A percentile compares a stretch with the other conserved stretches of the same genome.
Evolutionary conservation across 371 early-diverging fungal species (phyloP).

Genomic region (Apophysomyces elegans): DNA sequence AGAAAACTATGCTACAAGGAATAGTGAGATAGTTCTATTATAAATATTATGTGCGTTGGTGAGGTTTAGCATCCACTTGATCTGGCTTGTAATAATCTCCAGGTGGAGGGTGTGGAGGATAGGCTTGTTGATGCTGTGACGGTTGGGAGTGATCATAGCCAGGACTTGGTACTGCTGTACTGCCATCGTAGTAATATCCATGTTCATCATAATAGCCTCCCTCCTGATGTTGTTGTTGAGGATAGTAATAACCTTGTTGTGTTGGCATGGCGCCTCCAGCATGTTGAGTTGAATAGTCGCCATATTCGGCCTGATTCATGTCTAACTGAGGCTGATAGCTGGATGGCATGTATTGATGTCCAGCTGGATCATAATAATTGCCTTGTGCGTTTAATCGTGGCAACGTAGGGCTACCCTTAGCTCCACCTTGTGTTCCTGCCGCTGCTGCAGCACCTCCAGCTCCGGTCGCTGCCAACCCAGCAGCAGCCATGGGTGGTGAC

Average conservation of each 20-base stretch:
- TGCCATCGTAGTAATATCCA: constrained; percentile 33
- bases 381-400: constrained; percentile 49
- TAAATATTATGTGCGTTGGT: background rate
- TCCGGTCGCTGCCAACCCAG: constrained; percentile 18
- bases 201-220: constrained; percentile 39
- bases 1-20: too few species aligned
- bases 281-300: constrained; percentile 24
- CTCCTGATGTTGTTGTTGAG: constrained; percentile 24
- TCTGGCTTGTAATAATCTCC: constrained; percentile 6
- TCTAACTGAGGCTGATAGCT: constrained; percentile 24
- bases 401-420: constrained; percentile 34
- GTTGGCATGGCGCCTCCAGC: background rate
- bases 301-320: constrained; percentile 21
- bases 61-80: constrained; percentile 10
- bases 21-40: too few species aligned
- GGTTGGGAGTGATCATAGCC: constrained; percentile 4
- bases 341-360: constrained; percentile 18
- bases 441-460: constrained; percentile 16
- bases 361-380: constrained; percentile 37
- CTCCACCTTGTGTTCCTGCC: constrained; percentile 17
- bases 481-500: constrained; percentile 23
- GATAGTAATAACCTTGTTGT: constrained; percentile 35
- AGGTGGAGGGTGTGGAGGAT: background rate
- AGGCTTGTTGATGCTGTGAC: background rate
- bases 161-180: constrained; percentile 20